Evolutionary conservation across 1,284 basidiomycete genomes (phyloP).

Genomic region (Ustilago cynodontis): DNA sequence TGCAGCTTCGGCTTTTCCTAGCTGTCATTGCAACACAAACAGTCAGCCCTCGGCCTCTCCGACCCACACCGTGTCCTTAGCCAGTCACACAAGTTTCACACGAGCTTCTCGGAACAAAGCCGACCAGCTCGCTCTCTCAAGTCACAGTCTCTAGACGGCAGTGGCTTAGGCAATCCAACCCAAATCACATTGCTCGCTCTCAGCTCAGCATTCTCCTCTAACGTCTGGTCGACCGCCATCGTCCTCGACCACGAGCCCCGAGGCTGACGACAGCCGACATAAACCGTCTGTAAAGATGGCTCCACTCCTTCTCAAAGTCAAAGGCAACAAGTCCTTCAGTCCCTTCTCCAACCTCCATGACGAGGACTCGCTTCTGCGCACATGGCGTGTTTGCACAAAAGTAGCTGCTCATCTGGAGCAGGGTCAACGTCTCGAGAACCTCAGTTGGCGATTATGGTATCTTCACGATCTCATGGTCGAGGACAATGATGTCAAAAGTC

Average conservation of each 20-base stretch:
- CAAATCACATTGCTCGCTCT: neutral
- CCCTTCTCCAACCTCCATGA: constrained; percentile 59
- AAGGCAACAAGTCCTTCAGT: constrained; percentile 60
- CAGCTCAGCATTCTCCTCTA: neutral
- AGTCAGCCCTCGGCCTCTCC: neutral
- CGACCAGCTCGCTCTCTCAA: too few relatives aligned
- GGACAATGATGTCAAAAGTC: constrained; percentile 49
- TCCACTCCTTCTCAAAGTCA: constrained; percentile 51
- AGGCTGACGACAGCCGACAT: constrained; percentile 9
- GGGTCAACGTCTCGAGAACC: constrained; percentile 62
- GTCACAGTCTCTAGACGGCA: neutral
- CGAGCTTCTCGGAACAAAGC: too few relatives aligned
- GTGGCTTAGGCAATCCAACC: neutral
- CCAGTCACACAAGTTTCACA: too few relatives aligned
- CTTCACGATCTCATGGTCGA: constrained; percentile 55
- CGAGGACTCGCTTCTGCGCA: constrained; percentile 51
- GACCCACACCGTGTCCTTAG: too few relatives aligned
- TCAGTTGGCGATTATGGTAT: constrained; percentile 62
- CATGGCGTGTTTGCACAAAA: constrained; percentile 57
- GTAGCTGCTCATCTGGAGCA: constrained; percentile 60
- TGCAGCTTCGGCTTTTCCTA: too few relatives aligned
- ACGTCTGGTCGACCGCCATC: neutral
- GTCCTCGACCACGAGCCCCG: constrained; percentile 6
- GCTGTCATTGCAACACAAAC: too few relatives aligned
- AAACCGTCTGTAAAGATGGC: constrained; percentile 28